Conservation (phyloP, 306 rosid species). For the Medicago lupulina region DNA sequence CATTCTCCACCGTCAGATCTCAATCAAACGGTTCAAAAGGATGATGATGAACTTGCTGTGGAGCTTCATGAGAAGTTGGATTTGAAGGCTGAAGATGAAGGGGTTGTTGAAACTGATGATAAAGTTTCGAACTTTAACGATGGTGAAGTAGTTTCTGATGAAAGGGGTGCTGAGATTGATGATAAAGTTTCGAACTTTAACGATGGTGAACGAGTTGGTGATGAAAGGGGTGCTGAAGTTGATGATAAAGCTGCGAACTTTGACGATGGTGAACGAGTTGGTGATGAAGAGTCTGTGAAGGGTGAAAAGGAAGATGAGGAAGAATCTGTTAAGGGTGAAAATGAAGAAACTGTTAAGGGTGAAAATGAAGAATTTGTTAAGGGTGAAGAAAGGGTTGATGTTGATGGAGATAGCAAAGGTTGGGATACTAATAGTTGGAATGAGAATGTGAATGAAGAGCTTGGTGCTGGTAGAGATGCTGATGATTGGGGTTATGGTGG, state of each 20-base stretch:
- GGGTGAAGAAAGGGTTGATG: constrained; percentile 31
- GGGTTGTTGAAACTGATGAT: constrained; percentile 34
- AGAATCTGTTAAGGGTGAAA: constrained; percentile 42
- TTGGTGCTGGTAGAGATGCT: background rate
- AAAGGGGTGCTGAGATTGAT: constrained; percentile 29
- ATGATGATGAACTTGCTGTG: constrained; percentile 7
- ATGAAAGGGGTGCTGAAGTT: constrained; percentile 37
- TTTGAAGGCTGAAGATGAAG: constrained; percentile 48
- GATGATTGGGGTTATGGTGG: constrained; percentile 26
- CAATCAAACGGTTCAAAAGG: constrained; percentile 27
- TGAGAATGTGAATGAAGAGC: constrained; percentile 51
- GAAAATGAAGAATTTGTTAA: constrained; percentile 43
- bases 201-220: constrained; percentile 37
- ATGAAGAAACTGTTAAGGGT: constrained; percentile 36
- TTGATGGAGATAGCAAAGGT: constrained; percentile 40
- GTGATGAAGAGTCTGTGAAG: constrained; percentile 40
- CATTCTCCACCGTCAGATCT: constrained; percentile 55
- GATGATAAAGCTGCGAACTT: constrained; percentile 39
- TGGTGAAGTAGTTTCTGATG: constrained; percentile 38
- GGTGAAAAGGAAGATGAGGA: constrained; percentile 7
- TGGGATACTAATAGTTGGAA: constrained; percentile 52
- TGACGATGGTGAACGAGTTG: constrained; percentile 35
- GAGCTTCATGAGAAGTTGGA: constrained; percentile 53
- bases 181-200: constrained; percentile 40
- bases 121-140: constrained; percentile 39